A percentile compares a stretch with the other conserved stretches of the same genome.
Conservation (phyloP, 2,329 filamentous ascomycete species). For the Nemania bipapillata region DNA sequence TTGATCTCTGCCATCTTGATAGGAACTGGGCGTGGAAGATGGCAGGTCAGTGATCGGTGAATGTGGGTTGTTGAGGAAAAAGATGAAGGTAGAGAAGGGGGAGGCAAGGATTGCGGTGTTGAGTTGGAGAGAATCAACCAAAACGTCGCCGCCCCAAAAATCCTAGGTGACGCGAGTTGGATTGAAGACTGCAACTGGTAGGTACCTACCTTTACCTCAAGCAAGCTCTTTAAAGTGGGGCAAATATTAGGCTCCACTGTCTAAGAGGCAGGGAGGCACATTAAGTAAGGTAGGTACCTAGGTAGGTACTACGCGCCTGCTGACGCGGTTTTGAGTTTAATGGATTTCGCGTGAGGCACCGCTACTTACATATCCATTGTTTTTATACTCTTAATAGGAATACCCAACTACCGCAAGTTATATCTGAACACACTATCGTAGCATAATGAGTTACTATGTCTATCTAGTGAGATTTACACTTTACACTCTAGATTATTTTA, state of each 20-base stretch:
- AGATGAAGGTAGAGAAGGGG: conserved; percentile 14
- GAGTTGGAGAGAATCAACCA: conserved; percentile 25
- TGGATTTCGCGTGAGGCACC: conserved; percentile 2
- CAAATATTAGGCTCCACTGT: not conserved
- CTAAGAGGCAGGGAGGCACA: no score
- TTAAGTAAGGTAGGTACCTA: no score
- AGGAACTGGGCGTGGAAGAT: conserved; percentile 48
- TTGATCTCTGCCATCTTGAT: conserved; percentile 81
- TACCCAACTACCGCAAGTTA: no score
- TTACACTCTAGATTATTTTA: no score
- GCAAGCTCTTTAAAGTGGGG: conserved; percentile 39
- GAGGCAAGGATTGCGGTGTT: conserved; percentile 51
- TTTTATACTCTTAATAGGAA: no score
- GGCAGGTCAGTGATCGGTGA: conserved; percentile 41
- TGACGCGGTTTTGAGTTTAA: conserved; percentile 17
- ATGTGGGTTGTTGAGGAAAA: conserved; percentile 17
- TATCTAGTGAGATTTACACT: no score
- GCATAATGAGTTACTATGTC: no score
- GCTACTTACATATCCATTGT: not conserved
- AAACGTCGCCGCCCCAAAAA: conserved; percentile 40
- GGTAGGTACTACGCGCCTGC: conserved; percentile 18
- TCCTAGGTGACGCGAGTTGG: conserved; percentile 44
- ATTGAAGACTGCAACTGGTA: not conserved
- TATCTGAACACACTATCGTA: no score
- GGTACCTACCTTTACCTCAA: conserved; percentile 1